Evolutionary conservation across 805 yeast genomes (phyloP).

Genomic region (Kodamaea sagamina): DNA sequence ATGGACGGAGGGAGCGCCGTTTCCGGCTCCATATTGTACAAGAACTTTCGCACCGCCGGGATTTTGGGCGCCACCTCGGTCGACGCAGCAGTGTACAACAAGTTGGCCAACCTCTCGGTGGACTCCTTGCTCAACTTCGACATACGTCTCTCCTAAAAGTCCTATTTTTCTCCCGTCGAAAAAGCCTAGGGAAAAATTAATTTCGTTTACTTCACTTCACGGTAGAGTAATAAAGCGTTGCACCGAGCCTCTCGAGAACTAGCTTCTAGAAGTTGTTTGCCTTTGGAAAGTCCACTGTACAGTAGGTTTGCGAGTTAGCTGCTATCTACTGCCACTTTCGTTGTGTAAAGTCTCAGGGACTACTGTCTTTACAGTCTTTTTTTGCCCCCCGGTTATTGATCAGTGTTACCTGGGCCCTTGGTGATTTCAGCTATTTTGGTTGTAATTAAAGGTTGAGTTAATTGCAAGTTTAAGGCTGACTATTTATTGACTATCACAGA

Average conservation of each 20-base stretch:
- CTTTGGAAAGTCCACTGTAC: too few relatives aligned
- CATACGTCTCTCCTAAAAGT: constrained; percentile 2
- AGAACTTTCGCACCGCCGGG: constrained; percentile 28
- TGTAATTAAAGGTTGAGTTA: too few relatives aligned
- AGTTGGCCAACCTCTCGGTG: constrained; percentile 30
- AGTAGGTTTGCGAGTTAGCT: too few relatives aligned
- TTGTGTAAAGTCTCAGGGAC: too few relatives aligned
- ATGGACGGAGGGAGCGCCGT: constrained; percentile 18
- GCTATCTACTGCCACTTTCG: too few relatives aligned
- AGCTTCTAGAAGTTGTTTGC: too few relatives aligned
- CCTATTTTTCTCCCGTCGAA: constrained; percentile 4
- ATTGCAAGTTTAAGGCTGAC: too few relatives aligned
- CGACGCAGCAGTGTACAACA: constrained; percentile 33
- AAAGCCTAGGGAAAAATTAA: constrained; percentile 6
- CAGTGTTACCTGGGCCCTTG: too few relatives aligned
- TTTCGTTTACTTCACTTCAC: constrained; percentile 1
- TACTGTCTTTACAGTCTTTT: neutral
- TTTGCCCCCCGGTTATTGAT: neutral
- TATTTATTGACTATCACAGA: too few relatives aligned
- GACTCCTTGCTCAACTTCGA: constrained; percentile 18
- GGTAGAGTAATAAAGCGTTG: too few relatives aligned
- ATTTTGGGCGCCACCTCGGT: constrained; percentile 30
- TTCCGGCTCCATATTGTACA: constrained; percentile 20
- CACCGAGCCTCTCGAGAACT: too few relatives aligned
- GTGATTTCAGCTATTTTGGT: too few relatives aligned